These are phyloP conservation scores for Coemansia sp. DNA, from an alignment of 192 early-diverging fungal genomes.

Conservation along the genomic window DNA sequence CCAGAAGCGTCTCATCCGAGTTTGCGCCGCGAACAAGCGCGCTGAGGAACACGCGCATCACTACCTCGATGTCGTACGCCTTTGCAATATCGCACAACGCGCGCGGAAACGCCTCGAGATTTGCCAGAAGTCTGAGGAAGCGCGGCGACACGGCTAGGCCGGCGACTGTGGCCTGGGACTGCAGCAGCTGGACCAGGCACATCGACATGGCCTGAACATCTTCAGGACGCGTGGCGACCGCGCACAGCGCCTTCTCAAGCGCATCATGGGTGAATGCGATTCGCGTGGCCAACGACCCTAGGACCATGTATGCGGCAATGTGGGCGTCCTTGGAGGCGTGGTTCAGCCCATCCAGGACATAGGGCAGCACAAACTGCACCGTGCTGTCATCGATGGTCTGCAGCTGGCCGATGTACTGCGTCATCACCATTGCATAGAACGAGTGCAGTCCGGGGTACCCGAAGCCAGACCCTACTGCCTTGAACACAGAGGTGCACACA, in stretches of 20 bases:
- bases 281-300: conserved; percentile 36
- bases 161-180: conserved; percentile 31
- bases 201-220: conserved; percentile 36
- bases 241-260: conserved; percentile 31
- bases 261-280: conserved; percentile 31
- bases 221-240: conserved; percentile 23
- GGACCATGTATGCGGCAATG: conserved; percentile 45
- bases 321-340: conserved; percentile 28
- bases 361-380: conserved; percentile 47
- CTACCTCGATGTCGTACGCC: conserved; percentile 20
- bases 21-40: conserved; percentile 25
- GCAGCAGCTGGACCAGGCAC: conserved; percentile 40
- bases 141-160: conserved; percentile 4
- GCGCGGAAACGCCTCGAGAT: conserved; percentile 11
- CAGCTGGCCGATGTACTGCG: conserved; percentile 43
- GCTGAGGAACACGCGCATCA: conserved; percentile 25
- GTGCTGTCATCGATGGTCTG: conserved; percentile 18
- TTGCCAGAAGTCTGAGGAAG: conserved; percentile 13
- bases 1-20: neutral
- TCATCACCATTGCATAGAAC: conserved; percentile 41
- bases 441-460: conserved; percentile 43
- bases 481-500: conserved; percentile 65
- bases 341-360: conserved; percentile 34
- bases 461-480: conserved; percentile 27
- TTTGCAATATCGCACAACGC: conserved; percentile 18